Evolutionary conservation across 768 basidiomycete genomes (phyloP).

Genomic region (Cyclocybe aegerita): DNA sequence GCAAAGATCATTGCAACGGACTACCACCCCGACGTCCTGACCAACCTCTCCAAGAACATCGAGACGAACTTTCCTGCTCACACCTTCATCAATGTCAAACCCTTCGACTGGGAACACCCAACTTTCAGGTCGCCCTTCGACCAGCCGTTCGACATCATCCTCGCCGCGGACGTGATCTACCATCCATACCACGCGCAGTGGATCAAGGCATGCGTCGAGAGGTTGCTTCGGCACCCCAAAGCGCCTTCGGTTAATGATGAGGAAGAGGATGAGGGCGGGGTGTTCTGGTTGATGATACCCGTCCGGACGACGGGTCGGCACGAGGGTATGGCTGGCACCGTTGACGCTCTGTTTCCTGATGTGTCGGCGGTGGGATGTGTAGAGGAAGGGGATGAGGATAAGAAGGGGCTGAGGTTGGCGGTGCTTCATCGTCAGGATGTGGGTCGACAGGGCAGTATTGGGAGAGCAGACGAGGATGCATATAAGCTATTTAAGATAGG

Average conservation of each 20-base stretch:
- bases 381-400: not conserved
- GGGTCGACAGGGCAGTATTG: constrained; percentile 51
- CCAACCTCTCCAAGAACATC: constrained; percentile 65
- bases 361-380: constrained; percentile 4
- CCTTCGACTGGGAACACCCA: constrained; percentile 68
- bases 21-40: constrained; percentile 73
- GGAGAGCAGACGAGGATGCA: constrained; percentile 67
- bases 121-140: constrained; percentile 31
- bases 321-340: constrained; percentile 54
- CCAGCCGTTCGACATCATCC: constrained; percentile 60
- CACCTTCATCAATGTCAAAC: constrained; percentile 38
- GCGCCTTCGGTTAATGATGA: not conserved
- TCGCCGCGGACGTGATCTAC: constrained; percentile 83
- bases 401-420: constrained; percentile 30
- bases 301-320: constrained; percentile 65
- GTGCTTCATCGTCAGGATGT: constrained; percentile 49
- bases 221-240: constrained; percentile 37
- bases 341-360: constrained; percentile 52
- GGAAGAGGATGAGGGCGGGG: constrained; percentile 30
- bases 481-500: constrained; percentile 73
- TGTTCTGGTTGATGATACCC: constrained; percentile 77
- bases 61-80: constrained; percentile 40
- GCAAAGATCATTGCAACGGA: constrained; percentile 66
- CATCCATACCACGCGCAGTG: constrained; percentile 66
- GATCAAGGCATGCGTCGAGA: constrained; percentile 63